Conservation (phyloP, 2,329 filamentous ascomycete species). For the Fusarium sp. region DNA sequence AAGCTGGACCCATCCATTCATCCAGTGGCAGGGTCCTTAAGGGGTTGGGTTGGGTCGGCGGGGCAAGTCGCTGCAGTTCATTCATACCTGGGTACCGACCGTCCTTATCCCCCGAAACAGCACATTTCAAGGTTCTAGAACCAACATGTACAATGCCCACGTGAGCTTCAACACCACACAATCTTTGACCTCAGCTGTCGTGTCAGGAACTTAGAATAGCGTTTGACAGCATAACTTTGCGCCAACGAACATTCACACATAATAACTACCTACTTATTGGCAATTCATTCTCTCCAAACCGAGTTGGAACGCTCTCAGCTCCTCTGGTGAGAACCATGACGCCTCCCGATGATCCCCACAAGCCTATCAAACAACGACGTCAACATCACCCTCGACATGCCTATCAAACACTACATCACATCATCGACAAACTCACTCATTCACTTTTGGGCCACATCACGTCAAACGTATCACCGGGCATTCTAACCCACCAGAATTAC, state of each 20-base stretch:
- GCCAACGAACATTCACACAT: not conserved
- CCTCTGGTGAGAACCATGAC: conserved; percentile 6
- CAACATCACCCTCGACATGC: conserved; percentile 2
- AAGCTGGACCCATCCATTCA: conserved; percentile 7
- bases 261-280: not conserved
- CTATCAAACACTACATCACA: not conserved
- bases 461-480: conserved; percentile 3
- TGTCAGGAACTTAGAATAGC: not conserved
- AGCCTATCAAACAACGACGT: not conserved
- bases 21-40: conserved; percentile 17
- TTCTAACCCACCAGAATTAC: conserved; percentile 12
- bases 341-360: conserved; percentile 14
- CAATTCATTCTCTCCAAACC: not conserved
- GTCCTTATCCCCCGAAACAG: conserved; percentile 5
- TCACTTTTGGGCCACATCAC: not conserved
- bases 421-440: not conserved
- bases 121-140: conserved; percentile 22
- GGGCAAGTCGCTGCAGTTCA: conserved; percentile 23
- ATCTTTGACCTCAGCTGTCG: not conserved
- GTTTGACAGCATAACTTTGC: not conserved
- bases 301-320: not conserved
- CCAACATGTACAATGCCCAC: conserved; percentile 13
- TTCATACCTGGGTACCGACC: not conserved
- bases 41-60: conserved; percentile 29
- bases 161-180: conserved; percentile 10